Percentiles rank a stretch among this genome's conserved stretches.
Conservation (phyloP, 345 rosid genomes). For the Murraya koenigii region DNA sequence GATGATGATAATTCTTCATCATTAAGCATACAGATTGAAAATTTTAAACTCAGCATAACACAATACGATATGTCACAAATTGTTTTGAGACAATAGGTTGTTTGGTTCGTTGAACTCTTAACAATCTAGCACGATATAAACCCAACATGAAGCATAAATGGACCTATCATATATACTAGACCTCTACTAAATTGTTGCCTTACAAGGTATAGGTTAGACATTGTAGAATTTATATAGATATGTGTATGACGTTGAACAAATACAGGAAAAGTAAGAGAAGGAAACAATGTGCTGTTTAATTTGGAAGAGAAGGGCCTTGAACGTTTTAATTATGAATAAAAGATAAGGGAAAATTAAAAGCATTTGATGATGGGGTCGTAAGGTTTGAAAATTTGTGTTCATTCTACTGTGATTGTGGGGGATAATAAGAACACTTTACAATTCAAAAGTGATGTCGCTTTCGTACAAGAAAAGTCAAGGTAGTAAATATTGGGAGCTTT, state of each 20-base stretch:
- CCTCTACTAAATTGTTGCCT: too few species aligned
- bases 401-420: not conserved
- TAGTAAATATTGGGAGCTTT: not conserved
- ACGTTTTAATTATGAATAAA: not conserved
- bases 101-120: too few species aligned
- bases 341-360: not conserved
- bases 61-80: too few species aligned
- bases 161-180: too few species aligned
- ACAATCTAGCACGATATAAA: too few species aligned
- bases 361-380: slow-evolving; percentile 4
- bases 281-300: not conserved
- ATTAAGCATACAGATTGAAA: too few species aligned
- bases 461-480: slow-evolving; percentile 13
- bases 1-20: not conserved
- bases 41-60: too few species aligned
- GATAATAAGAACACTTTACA: slow-evolving; percentile 9
- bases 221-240: too few species aligned
- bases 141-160: too few species aligned
- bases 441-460: slow-evolving; percentile 10
- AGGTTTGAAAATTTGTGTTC: slow-evolving; percentile 2
- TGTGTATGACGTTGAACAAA: not conserved
- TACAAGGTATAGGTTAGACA: too few species aligned
- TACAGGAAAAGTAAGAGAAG: not conserved
- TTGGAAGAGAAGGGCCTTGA: not conserved
- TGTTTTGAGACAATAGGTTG: too few species aligned